Evolutionary conservation across 805 yeast genomes (phyloP), one percentile per base, ranked within the genome.

Genomic region (Brettanomyces bruxellensis): DNA sequence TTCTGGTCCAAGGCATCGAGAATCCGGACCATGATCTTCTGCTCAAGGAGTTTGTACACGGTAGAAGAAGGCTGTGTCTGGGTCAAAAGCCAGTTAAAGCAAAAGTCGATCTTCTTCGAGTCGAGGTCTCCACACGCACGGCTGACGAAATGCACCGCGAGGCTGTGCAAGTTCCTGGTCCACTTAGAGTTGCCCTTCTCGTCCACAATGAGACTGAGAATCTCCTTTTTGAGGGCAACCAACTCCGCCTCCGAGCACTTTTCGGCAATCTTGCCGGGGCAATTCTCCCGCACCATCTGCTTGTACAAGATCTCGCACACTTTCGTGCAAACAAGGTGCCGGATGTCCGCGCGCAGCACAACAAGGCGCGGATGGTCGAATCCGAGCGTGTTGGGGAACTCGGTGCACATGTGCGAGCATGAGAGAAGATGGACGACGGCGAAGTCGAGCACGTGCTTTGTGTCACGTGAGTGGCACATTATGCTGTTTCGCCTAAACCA

Each of bases 151-250:
- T 83, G 95, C 49, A 87, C 71, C 4, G 91, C 76, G 51, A 88
- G 77, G 13, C 84, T 71, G 51, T 79, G 75, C 25, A 86, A 76
- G 62, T 87, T 87, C 58, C 86, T 77, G 1, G 96, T 87, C 96
- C 96, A 87, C 67, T 89, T 86, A 48, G 86, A 79, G 60, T 85
- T 86, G 2, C 95, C 95, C 56, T 82, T 84, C 49, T 84, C 87
- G 64, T 87, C 95, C 34, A 88, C 78, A 14, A 87, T 87, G 41
- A 87, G 83, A 32, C 90, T 83, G 45, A 85, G 66, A 38, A 88
- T 76, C 56, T 86, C 91, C 44, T 71, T 79, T 61, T 83, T 87
- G 46, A 87, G 69, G 43, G 64, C 68, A 45, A 67, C 62, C 47
- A 74, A 58, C 38, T 70, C 61, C 12, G 38, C 24, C 9, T 11